Evolutionary conservation across 257 asterid genomes (phyloP).

Genomic region (Ehretia macrophylla): DNA sequence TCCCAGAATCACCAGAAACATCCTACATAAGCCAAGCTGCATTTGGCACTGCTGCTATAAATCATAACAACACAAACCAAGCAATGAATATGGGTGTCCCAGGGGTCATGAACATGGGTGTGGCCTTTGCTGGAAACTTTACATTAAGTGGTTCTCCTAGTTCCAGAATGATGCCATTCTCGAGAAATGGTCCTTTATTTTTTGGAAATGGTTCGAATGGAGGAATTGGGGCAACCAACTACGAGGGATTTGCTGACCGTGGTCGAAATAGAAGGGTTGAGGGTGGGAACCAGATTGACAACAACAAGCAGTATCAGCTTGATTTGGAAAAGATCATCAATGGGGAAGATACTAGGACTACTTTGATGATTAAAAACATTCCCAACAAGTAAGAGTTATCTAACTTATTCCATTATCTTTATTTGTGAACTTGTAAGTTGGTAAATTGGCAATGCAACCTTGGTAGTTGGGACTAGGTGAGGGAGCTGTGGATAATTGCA

Average conservation of each 20-base stretch:
- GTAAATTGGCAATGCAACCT: no score
- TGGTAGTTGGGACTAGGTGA: no score
- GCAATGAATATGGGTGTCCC: slow-evolving; percentile 27
- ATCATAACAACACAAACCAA: slow-evolving; percentile 3
- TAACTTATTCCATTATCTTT: no score
- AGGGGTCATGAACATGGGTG: slow-evolving; percentile 59
- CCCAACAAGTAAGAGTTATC: slow-evolving; percentile 79
- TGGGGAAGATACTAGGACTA: slow-evolving; percentile 86
- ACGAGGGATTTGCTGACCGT: slow-evolving; percentile 58
- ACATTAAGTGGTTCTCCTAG: slow-evolving; percentile 59
- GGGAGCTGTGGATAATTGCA: no score
- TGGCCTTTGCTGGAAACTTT: slow-evolving; percentile 57
- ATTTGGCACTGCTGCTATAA: slow-evolving; percentile 27
- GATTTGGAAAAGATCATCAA: slow-evolving; percentile 73
- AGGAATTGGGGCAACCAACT: slow-evolving; percentile 26
- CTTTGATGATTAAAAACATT: slow-evolving; percentile 91
- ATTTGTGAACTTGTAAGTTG: no score
- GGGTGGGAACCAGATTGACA: slow-evolving; percentile 60
- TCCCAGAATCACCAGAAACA: slow-evolving; percentile 80
- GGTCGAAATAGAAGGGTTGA: slow-evolving; percentile 71
- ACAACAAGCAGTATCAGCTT: slow-evolving; percentile 79
- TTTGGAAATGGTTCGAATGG: slow-evolving; percentile 69
- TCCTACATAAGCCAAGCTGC: no score
- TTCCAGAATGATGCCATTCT: slow-evolving; percentile 53
- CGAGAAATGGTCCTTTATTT: slow-evolving; percentile 61